Conservation (phyloP, 148 eudicot genomes). For the Amaranthus palmeri region DNA sequence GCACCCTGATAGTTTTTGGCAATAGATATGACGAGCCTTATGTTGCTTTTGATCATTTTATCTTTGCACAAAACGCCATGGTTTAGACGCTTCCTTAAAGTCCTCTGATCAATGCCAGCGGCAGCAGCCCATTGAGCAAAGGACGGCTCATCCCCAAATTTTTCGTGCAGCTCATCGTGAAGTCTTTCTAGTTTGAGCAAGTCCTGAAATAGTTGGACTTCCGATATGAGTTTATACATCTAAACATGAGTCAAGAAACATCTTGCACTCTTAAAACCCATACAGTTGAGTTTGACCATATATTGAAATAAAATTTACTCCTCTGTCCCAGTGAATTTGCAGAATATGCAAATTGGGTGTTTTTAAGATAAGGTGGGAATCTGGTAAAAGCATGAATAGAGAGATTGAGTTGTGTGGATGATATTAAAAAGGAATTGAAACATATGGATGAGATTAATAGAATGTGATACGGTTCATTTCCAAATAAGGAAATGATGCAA, state of each 20-base stretch:
- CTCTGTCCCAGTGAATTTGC: no score
- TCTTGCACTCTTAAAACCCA: not conserved
- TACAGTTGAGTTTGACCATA: not conserved
- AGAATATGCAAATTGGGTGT: no score
- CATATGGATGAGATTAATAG: no score
- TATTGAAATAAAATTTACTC: not conserved
- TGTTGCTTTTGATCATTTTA: conserved; percentile 87
- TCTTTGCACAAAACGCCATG: conserved; percentile 76
- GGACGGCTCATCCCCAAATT: conserved; percentile 55
- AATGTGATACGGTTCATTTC: no score
- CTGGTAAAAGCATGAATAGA: no score
- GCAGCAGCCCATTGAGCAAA: conserved; percentile 86
- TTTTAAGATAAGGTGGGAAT: no score
- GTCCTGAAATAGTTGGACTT: conserved; percentile 41
- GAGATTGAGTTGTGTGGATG: no score
- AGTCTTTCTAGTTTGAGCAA: conserved; percentile 73
- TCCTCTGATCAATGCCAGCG: conserved; percentile 67
- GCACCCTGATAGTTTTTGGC: conserved; percentile 83
- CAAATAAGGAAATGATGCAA: no score
- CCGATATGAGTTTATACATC: conserved; percentile 1
- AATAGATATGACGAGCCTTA: conserved; percentile 90
- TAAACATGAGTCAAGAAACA: not conserved
- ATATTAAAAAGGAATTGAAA: no score
- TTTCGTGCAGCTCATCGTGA: conserved; percentile 44
- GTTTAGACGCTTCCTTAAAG: conserved; percentile 62